phyloP scores from a whole-genome alignment of 176 grass and related monocot genomes.

The Phyllostachys edulis region DNA sequence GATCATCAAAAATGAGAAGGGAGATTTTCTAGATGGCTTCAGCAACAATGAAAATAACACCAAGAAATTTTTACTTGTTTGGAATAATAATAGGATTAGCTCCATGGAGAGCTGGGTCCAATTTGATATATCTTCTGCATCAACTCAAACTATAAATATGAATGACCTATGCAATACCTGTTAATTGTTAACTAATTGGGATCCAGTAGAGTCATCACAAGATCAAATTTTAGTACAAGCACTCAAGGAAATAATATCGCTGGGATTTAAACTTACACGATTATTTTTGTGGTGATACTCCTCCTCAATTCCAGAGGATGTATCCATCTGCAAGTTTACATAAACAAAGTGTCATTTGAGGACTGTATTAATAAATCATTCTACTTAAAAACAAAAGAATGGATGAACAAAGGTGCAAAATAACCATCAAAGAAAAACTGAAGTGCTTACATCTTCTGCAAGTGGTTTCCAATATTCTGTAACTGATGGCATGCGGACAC shows the following conservation, averaged over 20 bases:
- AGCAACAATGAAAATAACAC: background rate
- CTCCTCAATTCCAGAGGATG: slow-evolving; percentile 77
- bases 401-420: background rate
- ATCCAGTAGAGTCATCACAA: background rate
- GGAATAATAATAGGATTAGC: background rate
- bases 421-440: background rate
- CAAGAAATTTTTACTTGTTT: background rate
- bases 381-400: slow-evolving; percentile 8
- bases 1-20: background rate
- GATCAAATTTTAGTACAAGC: background rate
- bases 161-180: background rate
- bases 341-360: background rate
- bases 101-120: background rate
- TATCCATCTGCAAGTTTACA: slow-evolving; percentile 80
- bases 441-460: slow-evolving; percentile 82
- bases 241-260: background rate
- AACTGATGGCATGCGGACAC: slow-evolving; percentile 66
- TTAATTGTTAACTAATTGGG: background rate
- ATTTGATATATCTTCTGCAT: background rate
- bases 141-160: background rate
- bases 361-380: background rate
- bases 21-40: background rate
- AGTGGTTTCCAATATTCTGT: slow-evolving; percentile 96
- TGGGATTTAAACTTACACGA: slow-evolving; percentile 62
- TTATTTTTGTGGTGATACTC: slow-evolving; percentile 96